Percentiles rank a stretch among this genome's conserved stretches.
Conservation (phyloP, 371 early-diverging fungal species). For the Blakeslea trispora region DNA sequence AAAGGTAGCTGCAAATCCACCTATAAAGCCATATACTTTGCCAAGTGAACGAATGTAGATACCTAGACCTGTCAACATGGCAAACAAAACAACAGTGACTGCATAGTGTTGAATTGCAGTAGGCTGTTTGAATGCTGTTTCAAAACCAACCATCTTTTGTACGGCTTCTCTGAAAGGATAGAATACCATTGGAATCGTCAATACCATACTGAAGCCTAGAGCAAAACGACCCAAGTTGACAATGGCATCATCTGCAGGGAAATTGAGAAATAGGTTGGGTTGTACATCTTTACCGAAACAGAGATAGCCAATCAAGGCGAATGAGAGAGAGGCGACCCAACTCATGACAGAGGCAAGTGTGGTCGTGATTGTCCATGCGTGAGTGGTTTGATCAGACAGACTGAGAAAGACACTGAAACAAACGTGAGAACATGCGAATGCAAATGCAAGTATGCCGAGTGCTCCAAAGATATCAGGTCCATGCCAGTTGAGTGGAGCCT, state of each 20-base stretch:
- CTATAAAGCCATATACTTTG: conserved; percentile 55
- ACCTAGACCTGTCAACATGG: conserved; percentile 34
- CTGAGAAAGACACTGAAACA: conserved; percentile 58
- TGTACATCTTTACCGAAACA: conserved; percentile 55
- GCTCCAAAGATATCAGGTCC: conserved; percentile 57
- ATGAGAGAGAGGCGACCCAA: conserved; percentile 54
- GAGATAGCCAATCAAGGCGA: conserved; percentile 60
- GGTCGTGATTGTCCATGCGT: conserved; percentile 52
- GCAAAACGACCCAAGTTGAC: conserved; percentile 58
- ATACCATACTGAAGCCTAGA: conserved; percentile 55
- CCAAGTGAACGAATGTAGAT: conserved; percentile 50
- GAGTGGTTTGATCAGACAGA: conserved; percentile 43
- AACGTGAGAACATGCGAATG: conserved; percentile 61
- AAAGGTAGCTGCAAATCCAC: conserved; percentile 59
- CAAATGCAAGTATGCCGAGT: conserved; percentile 66
- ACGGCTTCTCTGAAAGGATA: conserved; percentile 57
- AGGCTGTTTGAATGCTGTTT: conserved; percentile 41
- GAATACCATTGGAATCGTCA: conserved; percentile 56
- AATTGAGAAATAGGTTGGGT: conserved; percentile 61
- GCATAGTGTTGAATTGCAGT: conserved; percentile 41
- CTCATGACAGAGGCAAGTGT: conserved; percentile 47
- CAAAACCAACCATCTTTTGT: conserved; percentile 57
- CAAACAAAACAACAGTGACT: conserved; percentile 46
- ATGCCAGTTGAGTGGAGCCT: conserved; percentile 40
- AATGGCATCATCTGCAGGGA: conserved; percentile 50